Percentiles rank a stretch among this genome's conserved stretches.
Conservation (phyloP, 2,329 filamentous ascomycete species). For the Pseudogymnoascus sp. region DNA sequence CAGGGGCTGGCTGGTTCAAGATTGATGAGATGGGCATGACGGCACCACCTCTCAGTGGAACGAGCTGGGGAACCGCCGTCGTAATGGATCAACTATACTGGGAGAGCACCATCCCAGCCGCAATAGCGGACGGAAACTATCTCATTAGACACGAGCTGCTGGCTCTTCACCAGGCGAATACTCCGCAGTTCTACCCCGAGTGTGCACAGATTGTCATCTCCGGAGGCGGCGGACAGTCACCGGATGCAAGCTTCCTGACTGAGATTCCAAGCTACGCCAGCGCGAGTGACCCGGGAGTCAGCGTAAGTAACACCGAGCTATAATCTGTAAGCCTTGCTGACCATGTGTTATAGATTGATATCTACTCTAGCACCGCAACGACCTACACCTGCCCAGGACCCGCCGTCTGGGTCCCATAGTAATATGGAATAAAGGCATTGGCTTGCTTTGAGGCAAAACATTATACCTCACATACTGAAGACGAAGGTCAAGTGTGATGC, state of each 20-base stretch:
- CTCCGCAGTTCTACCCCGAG: slow-evolving; percentile 46
- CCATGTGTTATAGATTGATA: slow-evolving; percentile 33
- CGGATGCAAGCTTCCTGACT: slow-evolving; percentile 21
- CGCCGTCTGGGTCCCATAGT: slow-evolving; percentile 32
- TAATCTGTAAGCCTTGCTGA: background rate
- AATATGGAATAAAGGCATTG: background rate
- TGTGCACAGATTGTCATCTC: slow-evolving; percentile 45
- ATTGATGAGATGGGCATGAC: slow-evolving; percentile 45
- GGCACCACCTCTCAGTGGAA: slow-evolving; percentile 35
- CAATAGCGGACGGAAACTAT: slow-evolving; percentile 44
- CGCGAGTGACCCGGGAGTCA: slow-evolving; percentile 18
- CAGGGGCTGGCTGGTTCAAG: slow-evolving; percentile 49
- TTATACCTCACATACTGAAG: background rate
- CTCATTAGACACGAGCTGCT: slow-evolving; percentile 49
- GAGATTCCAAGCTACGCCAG: slow-evolving; percentile 19
- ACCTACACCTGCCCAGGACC: slow-evolving; percentile 41
- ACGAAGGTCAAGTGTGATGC: background rate
- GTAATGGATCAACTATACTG: slow-evolving; percentile 38
- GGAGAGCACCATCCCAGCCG: slow-evolving; percentile 41
- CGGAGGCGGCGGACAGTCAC: slow-evolving; percentile 37
- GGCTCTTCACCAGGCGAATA: slow-evolving; percentile 45
- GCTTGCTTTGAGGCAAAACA: background rate
- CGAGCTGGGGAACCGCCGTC: slow-evolving; percentile 40
- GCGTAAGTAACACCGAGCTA: slow-evolving; percentile 24
- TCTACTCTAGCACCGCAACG: slow-evolving; percentile 36